Evolutionary conservation across 2,329 filamentous ascomycete species (phyloP).

Genomic region (Colletotrichum tropicale): DNA sequence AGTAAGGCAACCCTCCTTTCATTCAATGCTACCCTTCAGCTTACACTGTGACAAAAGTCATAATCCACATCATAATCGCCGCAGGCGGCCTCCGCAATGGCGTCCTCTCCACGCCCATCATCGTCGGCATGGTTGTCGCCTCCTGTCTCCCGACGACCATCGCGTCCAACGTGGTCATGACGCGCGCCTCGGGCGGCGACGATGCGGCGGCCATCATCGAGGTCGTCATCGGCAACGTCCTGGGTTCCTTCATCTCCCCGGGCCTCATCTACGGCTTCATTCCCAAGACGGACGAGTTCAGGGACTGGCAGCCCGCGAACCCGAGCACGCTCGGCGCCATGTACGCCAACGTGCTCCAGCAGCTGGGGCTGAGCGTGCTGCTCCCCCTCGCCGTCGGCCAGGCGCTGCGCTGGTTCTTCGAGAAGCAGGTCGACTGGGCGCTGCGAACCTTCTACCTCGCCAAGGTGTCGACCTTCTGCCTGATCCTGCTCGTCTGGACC

Average conservation of each 20-base stretch:
- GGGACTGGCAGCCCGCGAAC: slow-evolving; percentile 57
- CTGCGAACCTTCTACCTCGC: slow-evolving; percentile 58
- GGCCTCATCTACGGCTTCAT: slow-evolving; percentile 67
- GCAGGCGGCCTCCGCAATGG: slow-evolving; percentile 53
- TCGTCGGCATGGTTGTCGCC: slow-evolving; percentile 71
- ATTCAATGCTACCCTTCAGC: too few species aligned
- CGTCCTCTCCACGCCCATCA: slow-evolving; percentile 66
- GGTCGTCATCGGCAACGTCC: slow-evolving; percentile 72
- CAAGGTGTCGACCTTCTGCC: slow-evolving; percentile 52
- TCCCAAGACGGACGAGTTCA: slow-evolving; percentile 56
- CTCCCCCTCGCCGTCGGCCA: slow-evolving; percentile 69
- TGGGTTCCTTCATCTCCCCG: slow-evolving; percentile 71
- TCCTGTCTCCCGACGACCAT: slow-evolving; percentile 76
- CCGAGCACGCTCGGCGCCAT: slow-evolving; percentile 61
- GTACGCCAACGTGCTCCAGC: slow-evolving; percentile 70
- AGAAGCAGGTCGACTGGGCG: slow-evolving; percentile 55
- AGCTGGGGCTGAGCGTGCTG: slow-evolving; percentile 70
- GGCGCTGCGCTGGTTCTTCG: slow-evolving; percentile 53
- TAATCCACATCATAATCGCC: slow-evolving; percentile 52
- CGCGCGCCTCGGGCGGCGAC: slow-evolving; percentile 70
- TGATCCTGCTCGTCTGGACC: slow-evolving; percentile 60
- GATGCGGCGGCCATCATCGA: slow-evolving; percentile 70
- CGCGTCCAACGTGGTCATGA: slow-evolving; percentile 77
- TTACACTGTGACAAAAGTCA: slow-evolving; percentile 29
- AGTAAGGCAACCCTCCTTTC: slow-evolving; percentile 32